These are phyloP conservation scores for Eimeria sp. DNA, from an alignment of 169 alveolate genomes.

Conservation along the genomic window DNA sequence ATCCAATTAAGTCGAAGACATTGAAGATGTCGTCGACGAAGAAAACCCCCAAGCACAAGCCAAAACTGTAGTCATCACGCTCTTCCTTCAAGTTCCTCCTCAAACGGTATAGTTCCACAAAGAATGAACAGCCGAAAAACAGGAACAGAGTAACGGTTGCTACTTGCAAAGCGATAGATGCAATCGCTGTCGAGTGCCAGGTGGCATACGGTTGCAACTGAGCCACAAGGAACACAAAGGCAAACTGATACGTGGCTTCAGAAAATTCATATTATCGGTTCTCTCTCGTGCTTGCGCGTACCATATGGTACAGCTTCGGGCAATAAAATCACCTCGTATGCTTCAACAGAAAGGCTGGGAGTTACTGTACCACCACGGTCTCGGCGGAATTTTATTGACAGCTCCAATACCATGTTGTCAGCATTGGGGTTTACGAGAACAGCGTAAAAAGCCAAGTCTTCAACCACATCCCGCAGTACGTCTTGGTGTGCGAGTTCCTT, in stretches of 20 bases:
- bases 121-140: conserved; percentile 47
- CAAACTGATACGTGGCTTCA: not conserved
- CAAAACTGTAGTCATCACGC: conserved; percentile 39
- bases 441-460: conserved; percentile 20
- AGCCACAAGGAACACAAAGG: not conserved
- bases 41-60: conserved; percentile 47
- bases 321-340: not conserved
- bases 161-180: conserved; percentile 43
- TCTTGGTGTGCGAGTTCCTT: not conserved
- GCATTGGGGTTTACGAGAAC: conserved; percentile 1
- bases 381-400: conserved; percentile 9
- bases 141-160: conserved; percentile 25
- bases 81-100: conserved; percentile 23
- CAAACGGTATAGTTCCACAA: conserved; percentile 26
- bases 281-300: not conserved
- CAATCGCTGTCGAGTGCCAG: conserved; percentile 29
- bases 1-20: conserved; percentile 29
- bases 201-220: conserved; percentile 59
- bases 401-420: conserved; percentile 13
- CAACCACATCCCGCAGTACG: conserved; percentile 6
- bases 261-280: not conserved
- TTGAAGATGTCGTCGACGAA: conserved; percentile 52
- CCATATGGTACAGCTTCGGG: not conserved
- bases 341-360: conserved; percentile 25
- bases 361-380: conserved; percentile 34